These are phyloP conservation scores for Diaporthe citrichinensis DNA, from an alignment of 2,329 filamentous ascomycete species.

Conservation along the genomic window DNA sequence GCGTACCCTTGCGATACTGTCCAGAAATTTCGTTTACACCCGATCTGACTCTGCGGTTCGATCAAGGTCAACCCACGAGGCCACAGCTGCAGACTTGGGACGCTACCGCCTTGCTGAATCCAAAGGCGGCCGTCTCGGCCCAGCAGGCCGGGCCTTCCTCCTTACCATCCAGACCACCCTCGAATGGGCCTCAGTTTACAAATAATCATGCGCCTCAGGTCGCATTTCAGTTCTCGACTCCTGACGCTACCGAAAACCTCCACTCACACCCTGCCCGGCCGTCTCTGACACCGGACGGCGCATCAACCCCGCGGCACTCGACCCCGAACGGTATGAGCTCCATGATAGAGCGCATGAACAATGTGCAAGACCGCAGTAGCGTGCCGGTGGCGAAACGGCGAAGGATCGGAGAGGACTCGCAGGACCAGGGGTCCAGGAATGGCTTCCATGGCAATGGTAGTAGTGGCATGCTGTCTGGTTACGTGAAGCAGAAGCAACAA, in stretches of 20 bases:
- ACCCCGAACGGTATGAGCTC: conserved; percentile 62
- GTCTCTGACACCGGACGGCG: conserved; percentile 7
- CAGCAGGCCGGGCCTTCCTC: conserved; percentile 42
- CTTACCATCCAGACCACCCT: conserved; percentile 43
- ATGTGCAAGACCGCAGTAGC: conserved; percentile 76
- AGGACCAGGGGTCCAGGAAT: conserved; percentile 51
- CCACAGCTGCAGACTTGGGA: conserved; percentile 55
- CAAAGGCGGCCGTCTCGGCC: conserved; percentile 51
- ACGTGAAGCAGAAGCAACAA: conserved; percentile 73
- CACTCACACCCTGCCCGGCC: conserved; percentile 30
- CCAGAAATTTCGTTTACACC: conserved; percentile 36
- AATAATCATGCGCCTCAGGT: conserved; percentile 49
- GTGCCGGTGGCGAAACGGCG: conserved; percentile 75
- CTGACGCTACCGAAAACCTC: conserved; percentile 45
- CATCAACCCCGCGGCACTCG: conserved; percentile 4
- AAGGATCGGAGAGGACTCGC: conserved; percentile 65
- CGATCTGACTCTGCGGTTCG: conserved; percentile 45
- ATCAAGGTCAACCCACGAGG: conserved; percentile 49
- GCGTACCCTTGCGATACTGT: conserved; percentile 19
- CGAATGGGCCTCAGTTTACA: conserved; percentile 45
- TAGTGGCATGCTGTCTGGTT: conserved; percentile 73
- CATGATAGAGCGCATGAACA: conserved; percentile 83
- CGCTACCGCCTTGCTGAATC: conserved; percentile 58
- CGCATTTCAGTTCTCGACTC: conserved; percentile 54
- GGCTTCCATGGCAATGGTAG: conserved; percentile 60